Conservation (phyloP, 495 filamentous ascomycete species). For the Neurospora discreta region DNA sequence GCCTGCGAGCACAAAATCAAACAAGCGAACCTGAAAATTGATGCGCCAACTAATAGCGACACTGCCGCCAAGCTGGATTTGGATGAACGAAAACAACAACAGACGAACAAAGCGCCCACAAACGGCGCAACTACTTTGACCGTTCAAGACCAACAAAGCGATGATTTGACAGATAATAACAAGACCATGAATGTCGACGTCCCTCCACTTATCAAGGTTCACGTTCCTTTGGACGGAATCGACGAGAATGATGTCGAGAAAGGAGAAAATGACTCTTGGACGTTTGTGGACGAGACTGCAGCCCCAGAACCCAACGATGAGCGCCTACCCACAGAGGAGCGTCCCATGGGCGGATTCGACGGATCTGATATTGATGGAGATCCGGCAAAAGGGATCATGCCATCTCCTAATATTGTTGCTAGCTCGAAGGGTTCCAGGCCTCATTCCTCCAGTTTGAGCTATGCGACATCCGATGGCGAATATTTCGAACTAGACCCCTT, state of each 20-base stretch:
- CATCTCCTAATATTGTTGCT: not conserved
- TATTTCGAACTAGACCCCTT: not conserved
- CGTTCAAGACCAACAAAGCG: not conserved
- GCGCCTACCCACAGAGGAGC: not conserved
- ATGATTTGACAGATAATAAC: not conserved
- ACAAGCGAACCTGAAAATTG: conserved; percentile 21
- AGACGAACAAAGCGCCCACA: not conserved
- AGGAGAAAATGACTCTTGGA: not conserved
- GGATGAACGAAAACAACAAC: not conserved
- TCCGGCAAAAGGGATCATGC: not conserved
- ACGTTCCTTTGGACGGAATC: not conserved
- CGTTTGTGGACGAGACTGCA: not conserved
- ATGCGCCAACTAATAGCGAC: not conserved
- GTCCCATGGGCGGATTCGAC: not conserved
- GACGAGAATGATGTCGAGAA: not conserved
- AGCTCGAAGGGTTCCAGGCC: not conserved
- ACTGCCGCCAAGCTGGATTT: not conserved
- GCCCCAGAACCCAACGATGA: not conserved
- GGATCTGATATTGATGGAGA: not conserved
- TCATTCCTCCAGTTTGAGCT: not conserved
- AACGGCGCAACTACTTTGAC: not conserved
- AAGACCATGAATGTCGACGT: not conserved
- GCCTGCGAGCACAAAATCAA: conserved; percentile 29
- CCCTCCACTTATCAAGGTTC: not conserved
- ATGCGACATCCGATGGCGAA: not conserved